These are phyloP conservation scores for Tulasnella sp. DNA, from an alignment of 768 basidiomycete species.

Conservation along the genomic window DNA sequence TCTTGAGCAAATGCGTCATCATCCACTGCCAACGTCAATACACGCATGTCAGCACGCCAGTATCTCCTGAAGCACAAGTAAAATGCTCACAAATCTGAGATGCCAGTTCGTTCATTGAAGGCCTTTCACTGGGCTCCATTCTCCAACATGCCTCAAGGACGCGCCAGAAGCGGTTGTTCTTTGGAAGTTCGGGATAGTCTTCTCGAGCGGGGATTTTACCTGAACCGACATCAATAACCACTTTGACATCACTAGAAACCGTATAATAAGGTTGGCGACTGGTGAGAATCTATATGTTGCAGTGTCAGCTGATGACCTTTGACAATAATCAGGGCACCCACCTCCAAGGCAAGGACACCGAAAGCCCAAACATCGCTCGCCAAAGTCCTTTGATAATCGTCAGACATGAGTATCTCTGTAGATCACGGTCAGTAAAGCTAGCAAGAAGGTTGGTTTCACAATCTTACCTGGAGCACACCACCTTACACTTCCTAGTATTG, in stretches of 20 bases:
- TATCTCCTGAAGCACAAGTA: background rate
- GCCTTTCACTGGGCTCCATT: conserved; percentile 3
- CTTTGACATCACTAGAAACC: conserved; percentile 7
- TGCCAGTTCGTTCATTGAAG: conserved; percentile 2
- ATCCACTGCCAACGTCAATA: no score
- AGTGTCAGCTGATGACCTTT: background rate
- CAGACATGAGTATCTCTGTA: background rate
- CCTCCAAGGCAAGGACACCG: conserved; percentile 5
- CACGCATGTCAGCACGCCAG: background rate
- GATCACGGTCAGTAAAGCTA: background rate
- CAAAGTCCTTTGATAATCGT: background rate
- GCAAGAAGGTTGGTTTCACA: background rate
- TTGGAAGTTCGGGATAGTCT: conserved; percentile 5
- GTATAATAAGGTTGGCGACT: conserved; percentile 11
- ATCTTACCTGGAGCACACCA: conserved; percentile 1
- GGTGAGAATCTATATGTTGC: conserved; percentile 2
- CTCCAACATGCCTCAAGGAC: conserved; percentile 12
- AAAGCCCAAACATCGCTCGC: conserved; percentile 15
- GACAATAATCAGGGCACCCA: background rate
- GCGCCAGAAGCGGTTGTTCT: conserved; percentile 11
- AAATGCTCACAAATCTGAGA: conserved; percentile 3
- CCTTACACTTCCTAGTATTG: background rate
- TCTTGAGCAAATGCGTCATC: no score
- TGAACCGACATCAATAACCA: background rate
- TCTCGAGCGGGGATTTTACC: conserved; percentile 9